Evolutionary conservation across 139 green algal genomes (phyloP).

Genomic region (Micractinium sp.): DNA sequence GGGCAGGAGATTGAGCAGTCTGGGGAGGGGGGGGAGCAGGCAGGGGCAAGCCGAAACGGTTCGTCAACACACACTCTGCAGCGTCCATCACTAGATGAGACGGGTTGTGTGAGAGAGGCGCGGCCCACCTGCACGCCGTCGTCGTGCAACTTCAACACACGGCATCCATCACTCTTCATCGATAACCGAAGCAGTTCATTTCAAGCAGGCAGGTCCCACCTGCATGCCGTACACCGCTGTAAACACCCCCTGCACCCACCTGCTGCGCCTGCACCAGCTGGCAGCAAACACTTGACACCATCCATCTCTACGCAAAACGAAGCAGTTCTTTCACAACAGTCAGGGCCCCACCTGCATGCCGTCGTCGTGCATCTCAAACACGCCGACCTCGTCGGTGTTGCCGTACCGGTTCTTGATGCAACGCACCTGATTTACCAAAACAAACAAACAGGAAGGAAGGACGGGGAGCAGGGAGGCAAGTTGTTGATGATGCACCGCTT

Average conservation of each 20-base stretch:
- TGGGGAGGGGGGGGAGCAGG: not conserved
- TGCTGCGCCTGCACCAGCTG: too few relatives aligned
- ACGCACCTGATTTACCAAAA: conserved; percentile 53
- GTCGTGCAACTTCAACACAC: conserved; percentile 85
- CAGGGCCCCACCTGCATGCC: conserved; percentile 54
- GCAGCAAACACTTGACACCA: not conserved
- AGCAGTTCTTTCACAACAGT: too few relatives aligned
- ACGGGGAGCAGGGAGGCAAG: not conserved
- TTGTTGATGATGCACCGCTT: not conserved
- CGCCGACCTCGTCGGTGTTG: conserved; percentile 85
- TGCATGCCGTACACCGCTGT: too few relatives aligned
- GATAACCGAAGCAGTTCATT: too few relatives aligned
- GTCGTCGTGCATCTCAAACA: conserved; percentile 83
- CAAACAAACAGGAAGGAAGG: too few relatives aligned
- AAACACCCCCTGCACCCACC: too few relatives aligned
- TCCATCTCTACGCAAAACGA: not conserved
- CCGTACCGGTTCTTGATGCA: conserved; percentile 89
- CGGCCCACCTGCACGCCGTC: conserved; percentile 51
- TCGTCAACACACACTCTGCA: not conserved
- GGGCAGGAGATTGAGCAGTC: too few relatives aligned
- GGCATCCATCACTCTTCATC: too few relatives aligned
- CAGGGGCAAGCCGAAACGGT: too few relatives aligned
- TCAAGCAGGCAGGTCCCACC: too few relatives aligned
- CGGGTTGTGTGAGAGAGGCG: not conserved
- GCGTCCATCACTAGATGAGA: not conserved